Evolutionary conservation across 2,329 filamentous ascomycete species (phyloP), one percentile per base, ranked within the genome.

Genomic region (Penicillium sp.): DNA sequence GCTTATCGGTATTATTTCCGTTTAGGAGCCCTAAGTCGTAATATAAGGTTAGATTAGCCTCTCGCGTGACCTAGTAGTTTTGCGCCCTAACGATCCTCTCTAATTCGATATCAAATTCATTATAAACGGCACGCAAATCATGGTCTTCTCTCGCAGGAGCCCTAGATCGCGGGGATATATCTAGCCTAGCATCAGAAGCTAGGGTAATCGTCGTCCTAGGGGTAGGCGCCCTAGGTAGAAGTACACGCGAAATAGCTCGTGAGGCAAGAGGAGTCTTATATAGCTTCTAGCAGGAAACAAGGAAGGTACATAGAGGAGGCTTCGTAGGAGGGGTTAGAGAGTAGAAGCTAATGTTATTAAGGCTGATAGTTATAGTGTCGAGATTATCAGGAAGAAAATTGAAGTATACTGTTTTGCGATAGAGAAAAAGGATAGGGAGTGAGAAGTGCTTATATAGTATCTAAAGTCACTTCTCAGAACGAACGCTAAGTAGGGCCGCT

Each of bases 331-430:
- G 45, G 12, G 33, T 42, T 17, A 50, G 19, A 44, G 60, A 62
- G 44, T 62, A 62, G 50, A 62, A 62, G 33, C 12, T 58, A 42
- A 62, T 62, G 7, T 62, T 62, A 37, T 62, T 17, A 55, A 62
- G 60, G 33, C 44, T 58, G 13, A 62, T 40, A 33, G 35, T 8
- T 12, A 62, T 58, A 13, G 51, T 26, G 15, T n/a, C 12, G 4
- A 49, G 50, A 55, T 49, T 6, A 3, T 50, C 24, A 17, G 38
- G n/a, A 42, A 10, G 38, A 42, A 19, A 42, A 42, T 42, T n/a
- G 6, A 42, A 42, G 38, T 19, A 22, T 42, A 19, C 38, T 42
- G 2, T 42, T 42, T 42, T 42, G n/a, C 17, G 22, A 49, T 4
- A 49, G 45, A 49, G 45, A 17, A 49, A 49, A 15, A 30, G 45